These are phyloP conservation scores for Maudiozyma barnettii DNA, from an alignment of 805 yeast genomes.

Conservation along the genomic window DNA sequence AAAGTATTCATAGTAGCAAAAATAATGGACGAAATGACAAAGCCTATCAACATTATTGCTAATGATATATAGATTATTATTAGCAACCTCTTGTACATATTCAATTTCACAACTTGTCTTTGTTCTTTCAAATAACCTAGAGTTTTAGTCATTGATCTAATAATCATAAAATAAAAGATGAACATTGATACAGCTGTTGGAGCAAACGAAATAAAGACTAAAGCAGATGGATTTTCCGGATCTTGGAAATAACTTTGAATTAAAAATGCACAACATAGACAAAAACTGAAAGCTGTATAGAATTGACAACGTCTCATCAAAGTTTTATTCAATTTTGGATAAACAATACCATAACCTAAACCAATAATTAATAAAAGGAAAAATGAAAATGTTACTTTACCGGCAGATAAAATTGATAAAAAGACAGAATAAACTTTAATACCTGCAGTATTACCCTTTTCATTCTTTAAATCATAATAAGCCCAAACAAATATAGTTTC, in stretches of 20 bases:
- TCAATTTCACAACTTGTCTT: constrained; percentile 83
- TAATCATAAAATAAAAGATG: constrained; percentile 62
- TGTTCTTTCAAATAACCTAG: constrained; percentile 67
- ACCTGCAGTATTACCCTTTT: constrained; percentile 42
- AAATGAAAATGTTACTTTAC: constrained; percentile 78
- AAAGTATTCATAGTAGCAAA: constrained; percentile 65
- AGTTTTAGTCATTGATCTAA: constrained; percentile 66
- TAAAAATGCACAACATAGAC: constrained; percentile 44
- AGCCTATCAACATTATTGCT: constrained; percentile 58
- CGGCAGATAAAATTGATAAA: constrained; percentile 69
- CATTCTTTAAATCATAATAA: constrained; percentile 74
- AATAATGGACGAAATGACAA: constrained; percentile 58
- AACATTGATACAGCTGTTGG: constrained; percentile 67
- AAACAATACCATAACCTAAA: constrained; percentile 91
- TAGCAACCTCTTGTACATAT: constrained; percentile 75
- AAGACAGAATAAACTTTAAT: constrained; percentile 69
- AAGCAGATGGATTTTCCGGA: constrained; percentile 40
- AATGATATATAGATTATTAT: constrained; percentile 65
- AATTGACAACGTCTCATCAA: constrained; percentile 63
- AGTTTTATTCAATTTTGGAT: constrained; percentile 68
- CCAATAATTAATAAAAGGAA: constrained; percentile 78
- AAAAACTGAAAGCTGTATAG: constrained; percentile 48
- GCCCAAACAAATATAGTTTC: constrained; percentile 90
- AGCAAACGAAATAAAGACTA: constrained; percentile 50
- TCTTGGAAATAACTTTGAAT: constrained; percentile 44